Conservation (phyloP, 2,329 filamentous ascomycete genomes). For the Fusarium citri region DNA sequence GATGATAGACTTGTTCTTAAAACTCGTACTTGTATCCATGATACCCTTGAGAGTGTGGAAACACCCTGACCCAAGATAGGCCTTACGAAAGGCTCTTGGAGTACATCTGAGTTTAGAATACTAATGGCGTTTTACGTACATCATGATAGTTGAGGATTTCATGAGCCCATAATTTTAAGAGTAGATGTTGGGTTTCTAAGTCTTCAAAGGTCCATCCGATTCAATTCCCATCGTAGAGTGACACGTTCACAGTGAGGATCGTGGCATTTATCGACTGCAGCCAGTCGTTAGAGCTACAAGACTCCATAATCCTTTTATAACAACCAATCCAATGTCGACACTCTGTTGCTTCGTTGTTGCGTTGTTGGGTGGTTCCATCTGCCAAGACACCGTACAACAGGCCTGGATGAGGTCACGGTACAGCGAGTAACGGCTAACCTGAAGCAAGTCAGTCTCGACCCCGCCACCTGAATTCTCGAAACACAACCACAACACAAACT, state of each 20-base stretch:
- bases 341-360: constrained; percentile 3
- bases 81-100: not conserved
- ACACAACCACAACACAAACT: constrained; percentile 23
- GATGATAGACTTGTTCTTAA: constrained; percentile 30
- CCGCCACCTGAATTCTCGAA: constrained; percentile 44
- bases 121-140: not conserved
- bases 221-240: not conserved
- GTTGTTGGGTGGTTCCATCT: constrained; percentile 22
- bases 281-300: constrained; percentile 10
- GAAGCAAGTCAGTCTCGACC: constrained; percentile 39
- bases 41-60: constrained; percentile 38
- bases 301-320: not conserved
- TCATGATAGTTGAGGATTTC: not conserved
- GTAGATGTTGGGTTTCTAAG: not conserved
- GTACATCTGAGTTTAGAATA: constrained; percentile 2
- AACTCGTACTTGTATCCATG: constrained; percentile 12
- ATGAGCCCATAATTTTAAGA: not conserved
- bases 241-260: not conserved
- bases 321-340: constrained; percentile 2
- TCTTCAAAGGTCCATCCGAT: not conserved
- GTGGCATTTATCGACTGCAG: not conserved
- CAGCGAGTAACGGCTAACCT: constrained; percentile 26
- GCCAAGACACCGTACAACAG: constrained; percentile 36
- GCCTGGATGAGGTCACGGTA: constrained; percentile 44
- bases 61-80: constrained; percentile 24